phyloP scores from a whole-genome alignment of 352 stramenopile genomes.

The Peronospora belbahrii region DNA sequence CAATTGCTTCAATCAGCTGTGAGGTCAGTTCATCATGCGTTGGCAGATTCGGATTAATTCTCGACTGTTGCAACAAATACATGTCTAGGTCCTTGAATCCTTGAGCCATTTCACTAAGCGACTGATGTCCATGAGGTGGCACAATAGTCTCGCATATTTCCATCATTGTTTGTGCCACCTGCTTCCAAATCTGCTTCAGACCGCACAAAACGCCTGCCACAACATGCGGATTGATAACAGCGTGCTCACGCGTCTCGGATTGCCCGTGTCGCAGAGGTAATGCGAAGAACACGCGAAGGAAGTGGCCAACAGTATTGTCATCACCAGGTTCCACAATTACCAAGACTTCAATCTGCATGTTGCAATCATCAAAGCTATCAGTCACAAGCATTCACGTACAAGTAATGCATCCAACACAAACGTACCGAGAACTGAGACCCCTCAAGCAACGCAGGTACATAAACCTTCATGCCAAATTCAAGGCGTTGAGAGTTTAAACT shows the following conservation, averaged over 20 bases:
- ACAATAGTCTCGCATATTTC: conserved; percentile 28
- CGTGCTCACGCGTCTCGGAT: conserved; percentile 14
- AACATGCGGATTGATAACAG: conserved; percentile 35
- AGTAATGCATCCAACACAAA: conserved; percentile 2
- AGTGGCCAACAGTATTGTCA: conserved; percentile 17
- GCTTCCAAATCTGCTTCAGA: conserved; percentile 50
- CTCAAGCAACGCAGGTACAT: conserved; percentile 37
- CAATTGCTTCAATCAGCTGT: conserved; percentile 41
- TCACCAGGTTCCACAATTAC: conserved; percentile 32
- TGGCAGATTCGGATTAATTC: conserved; percentile 31
- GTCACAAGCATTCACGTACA: neutral
- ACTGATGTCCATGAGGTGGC: conserved; percentile 11
- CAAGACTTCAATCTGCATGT: conserved; percentile 34
- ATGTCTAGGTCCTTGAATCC: conserved; percentile 17
- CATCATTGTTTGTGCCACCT: conserved; percentile 36
- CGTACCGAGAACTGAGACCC: conserved; percentile 52
- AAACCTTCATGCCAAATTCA: conserved; percentile 68
- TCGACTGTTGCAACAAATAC: conserved; percentile 28
- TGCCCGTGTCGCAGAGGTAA: conserved; percentile 17
- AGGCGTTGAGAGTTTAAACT: conserved; percentile 22
- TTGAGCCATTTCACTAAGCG: conserved; percentile 1
- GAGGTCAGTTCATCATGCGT: conserved; percentile 57
- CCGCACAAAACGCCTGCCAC: conserved; percentile 36
- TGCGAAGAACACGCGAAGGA: conserved; percentile 44
- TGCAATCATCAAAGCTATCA: neutral